Conservation (phyloP, 371 early-diverging fungal genomes). For the Mycotypha africana region DNA sequence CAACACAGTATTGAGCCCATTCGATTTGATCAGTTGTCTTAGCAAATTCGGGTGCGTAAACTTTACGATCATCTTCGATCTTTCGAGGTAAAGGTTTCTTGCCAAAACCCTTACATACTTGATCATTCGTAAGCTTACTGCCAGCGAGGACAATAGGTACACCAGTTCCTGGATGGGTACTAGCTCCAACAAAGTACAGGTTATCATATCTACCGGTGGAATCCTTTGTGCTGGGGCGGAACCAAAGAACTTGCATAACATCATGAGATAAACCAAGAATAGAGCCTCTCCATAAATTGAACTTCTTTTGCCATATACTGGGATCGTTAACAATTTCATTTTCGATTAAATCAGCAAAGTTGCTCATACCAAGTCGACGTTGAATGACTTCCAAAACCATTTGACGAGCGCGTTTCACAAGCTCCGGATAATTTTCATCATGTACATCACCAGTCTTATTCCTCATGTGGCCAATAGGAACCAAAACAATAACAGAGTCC, state of each 20-base stretch:
- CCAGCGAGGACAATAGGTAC: constrained; percentile 63
- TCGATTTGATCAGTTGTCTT: background rate
- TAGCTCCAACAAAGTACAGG: constrained; percentile 58
- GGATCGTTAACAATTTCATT: constrained; percentile 58
- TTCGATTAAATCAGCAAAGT: constrained; percentile 42
- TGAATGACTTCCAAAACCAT: constrained; percentile 42
- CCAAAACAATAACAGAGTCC: constrained; percentile 52
- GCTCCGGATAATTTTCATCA: constrained; percentile 21
- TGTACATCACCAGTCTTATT: constrained; percentile 3
- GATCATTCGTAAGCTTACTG: constrained; percentile 48
- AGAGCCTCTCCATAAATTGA: constrained; percentile 57
- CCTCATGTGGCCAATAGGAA: constrained; percentile 52
- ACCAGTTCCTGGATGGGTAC: constrained; percentile 65
- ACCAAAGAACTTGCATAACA: constrained; percentile 53
- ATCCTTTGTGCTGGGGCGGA: constrained; percentile 56
- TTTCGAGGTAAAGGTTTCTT: constrained; percentile 17
- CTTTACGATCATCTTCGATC: background rate
- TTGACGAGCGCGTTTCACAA: constrained; percentile 39
- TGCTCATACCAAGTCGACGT: constrained; percentile 27
- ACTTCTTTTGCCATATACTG: constrained; percentile 51
- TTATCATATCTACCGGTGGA: constrained; percentile 46
- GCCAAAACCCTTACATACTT: constrained; percentile 36
- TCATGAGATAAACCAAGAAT: constrained; percentile 58
- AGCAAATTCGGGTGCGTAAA: background rate
- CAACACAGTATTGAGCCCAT: background rate